phyloP scores from a whole-genome alignment of 345 rosid species.

The Eucalyptus regnans region DNA sequence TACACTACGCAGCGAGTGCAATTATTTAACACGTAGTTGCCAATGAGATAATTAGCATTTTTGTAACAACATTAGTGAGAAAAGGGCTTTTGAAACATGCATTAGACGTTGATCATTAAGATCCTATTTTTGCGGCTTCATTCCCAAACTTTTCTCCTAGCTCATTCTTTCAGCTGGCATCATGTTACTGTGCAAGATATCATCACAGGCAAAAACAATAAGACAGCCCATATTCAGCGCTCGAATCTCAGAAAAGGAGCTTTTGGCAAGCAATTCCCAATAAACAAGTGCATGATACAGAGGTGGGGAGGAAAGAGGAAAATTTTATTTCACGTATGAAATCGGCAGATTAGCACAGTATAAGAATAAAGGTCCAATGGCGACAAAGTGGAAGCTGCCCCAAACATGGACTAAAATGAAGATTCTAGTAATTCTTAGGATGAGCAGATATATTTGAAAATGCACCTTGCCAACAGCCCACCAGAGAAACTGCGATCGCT shows the following conservation, averaged over 20 bases:
- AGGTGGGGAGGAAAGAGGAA: not conserved
- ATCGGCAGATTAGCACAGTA: not conserved
- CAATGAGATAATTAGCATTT: not conserved
- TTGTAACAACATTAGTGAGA: not conserved
- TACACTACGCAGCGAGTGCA: not conserved
- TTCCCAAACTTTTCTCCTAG: not conserved
- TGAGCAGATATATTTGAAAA: not conserved
- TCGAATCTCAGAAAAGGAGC: not conserved
- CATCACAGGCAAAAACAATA: not conserved
- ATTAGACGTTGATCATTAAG: not conserved
- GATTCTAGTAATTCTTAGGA: not conserved
- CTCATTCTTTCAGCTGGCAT: not conserved
- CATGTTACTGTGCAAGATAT: not conserved
- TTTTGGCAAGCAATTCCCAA: not conserved
- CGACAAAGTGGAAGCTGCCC: not conserved
- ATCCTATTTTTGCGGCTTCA: not conserved
- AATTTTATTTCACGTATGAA: not conserved
- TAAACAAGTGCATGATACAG: not conserved
- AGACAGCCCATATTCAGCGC: not conserved
- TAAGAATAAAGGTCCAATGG: not conserved
- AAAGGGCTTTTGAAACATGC: not conserved
- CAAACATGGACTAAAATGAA: not conserved
- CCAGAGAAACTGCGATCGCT: not conserved
- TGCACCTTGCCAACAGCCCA: not conserved
- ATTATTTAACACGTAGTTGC: not conserved